A percentile compares a stretch with the other conserved stretches of the same genome.
These are phyloP conservation scores for Pseudogymnoascus sp. DNA, from an alignment of 2,329 filamentous ascomycete genomes.

Conservation along the genomic window DNA sequence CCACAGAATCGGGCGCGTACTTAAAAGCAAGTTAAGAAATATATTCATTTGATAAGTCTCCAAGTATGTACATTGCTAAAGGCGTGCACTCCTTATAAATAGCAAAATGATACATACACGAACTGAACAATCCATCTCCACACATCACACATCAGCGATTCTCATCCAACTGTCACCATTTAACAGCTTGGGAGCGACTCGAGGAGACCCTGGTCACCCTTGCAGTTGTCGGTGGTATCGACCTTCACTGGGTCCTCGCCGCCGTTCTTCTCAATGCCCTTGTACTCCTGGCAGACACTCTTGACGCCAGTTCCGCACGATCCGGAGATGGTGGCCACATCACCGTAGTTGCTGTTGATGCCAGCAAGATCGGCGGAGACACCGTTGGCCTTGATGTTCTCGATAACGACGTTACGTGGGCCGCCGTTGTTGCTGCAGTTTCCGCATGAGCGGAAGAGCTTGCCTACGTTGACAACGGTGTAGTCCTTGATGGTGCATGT, in stretches of 20 bases:
- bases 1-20: neutral
- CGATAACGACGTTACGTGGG: slow-evolving; percentile 23
- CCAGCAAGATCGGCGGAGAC: slow-evolving; percentile 24
- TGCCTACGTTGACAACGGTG: slow-evolving; percentile 33
- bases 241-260: slow-evolving; percentile 11
- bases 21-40: neutral
- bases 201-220: slow-evolving; percentile 10
- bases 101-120: slow-evolving; percentile 2
- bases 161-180: neutral
- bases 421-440: slow-evolving; percentile 32
- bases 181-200: slow-evolving; percentile 12
- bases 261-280: slow-evolving; percentile 14
- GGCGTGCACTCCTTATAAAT: slow-evolving; percentile 3
- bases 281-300: slow-evolving; percentile 19
- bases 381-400: slow-evolving; percentile 26
- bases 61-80: slow-evolving; percentile 4
- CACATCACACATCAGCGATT: neutral
- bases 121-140: neutral
- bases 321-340: slow-evolving; percentile 25
- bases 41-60: neutral
- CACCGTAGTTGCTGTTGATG: slow-evolving; percentile 34
- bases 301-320: slow-evolving; percentile 16
- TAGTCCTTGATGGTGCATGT: slow-evolving; percentile 30
- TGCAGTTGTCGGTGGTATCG: slow-evolving; percentile 11
- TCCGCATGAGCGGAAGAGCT: slow-evolving; percentile 40